Base-by-base conservation (phyloP, 495 filamentous ascomycete species). In the Jackrogersella minutella region DNA sequence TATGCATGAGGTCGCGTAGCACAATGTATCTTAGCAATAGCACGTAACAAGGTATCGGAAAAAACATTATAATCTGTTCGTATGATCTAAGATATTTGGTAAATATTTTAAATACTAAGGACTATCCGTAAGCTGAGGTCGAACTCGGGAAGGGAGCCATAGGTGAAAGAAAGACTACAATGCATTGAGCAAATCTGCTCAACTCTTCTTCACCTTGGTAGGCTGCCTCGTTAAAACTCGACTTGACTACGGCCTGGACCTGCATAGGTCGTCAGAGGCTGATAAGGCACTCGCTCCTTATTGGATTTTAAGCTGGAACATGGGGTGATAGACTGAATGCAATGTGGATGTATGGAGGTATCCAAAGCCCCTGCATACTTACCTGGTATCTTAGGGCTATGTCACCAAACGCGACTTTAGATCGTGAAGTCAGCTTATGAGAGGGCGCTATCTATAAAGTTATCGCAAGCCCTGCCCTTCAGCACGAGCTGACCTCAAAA, bases 281-380 rank as follows among this genome's bases (percentile, higher is more conserved):
- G 68, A 70, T 70, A 70, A 70, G 58, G 19, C 43, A 43, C 58
- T 62, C 36, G 7, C 30, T 39, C 62, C 58, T 53, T 24, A 70
- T 70, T 70, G 68, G 68, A 54, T 61, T 66, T 57, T 31, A 36
- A 51, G 37, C 17, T 30, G 37, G 36, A 58, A 36, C 24, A 36
- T 53, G 39, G 41, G 37, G 41, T 52, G 33, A 17, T 31, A 19
- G 39, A 22, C 17, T 39, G 6, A 26, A 21, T 44, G 11, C 21
- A 46, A 24, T 43, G 17, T 43, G 40, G 13, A 34, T 34, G 4
- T 34, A n/a, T 46, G n/a, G n/a, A n/a, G n/a, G 11, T 53, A 58
- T 62, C 57, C 66, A 8, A 14, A 0, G 66, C 53, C 61, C 57
- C 65, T 62, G 58, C 37, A 51, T 17, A n/a, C n/a, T n/a, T n/a